Evolutionary conservation across 2,329 filamentous ascomycete genomes (phyloP).

Genomic region (Rutstroemia sp.): DNA sequence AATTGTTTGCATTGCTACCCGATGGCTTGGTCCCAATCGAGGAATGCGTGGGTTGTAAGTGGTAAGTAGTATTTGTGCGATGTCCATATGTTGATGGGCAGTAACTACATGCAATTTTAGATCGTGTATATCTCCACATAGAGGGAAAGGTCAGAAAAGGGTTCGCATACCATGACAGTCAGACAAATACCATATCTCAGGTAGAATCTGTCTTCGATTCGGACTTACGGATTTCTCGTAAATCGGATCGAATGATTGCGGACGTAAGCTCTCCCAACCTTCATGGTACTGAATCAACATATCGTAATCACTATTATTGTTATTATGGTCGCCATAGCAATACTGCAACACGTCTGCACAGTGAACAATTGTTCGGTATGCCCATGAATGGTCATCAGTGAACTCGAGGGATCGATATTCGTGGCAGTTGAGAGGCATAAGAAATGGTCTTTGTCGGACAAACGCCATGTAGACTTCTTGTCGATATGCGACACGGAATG

Average conservation of each 20-base stretch:
- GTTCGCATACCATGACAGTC: constrained; percentile 19
- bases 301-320: constrained; percentile 13
- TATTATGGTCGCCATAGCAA: constrained; percentile 16
- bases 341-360: constrained; percentile 20
- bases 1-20: constrained; percentile 9
- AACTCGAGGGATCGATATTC: constrained; percentile 18
- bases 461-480: constrained; percentile 43
- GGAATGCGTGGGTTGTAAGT: constrained; percentile 33
- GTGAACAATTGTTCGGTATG: constrained; percentile 18
- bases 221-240: constrained; percentile 10
- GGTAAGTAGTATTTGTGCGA: constrained; percentile 33
- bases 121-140: background rate
- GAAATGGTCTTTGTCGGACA: constrained; percentile 33
- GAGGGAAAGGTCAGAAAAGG: no score
- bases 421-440: constrained; percentile 32
- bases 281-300: constrained; percentile 14
- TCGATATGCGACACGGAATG: constrained; percentile 40
- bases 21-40: constrained; percentile 15
- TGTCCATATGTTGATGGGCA: constrained; percentile 35
- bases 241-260: constrained; percentile 18
- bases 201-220: constrained; percentile 8
- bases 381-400: constrained; percentile 19
- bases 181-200: constrained; percentile 19
- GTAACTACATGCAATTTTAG: constrained; percentile 23
- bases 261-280: constrained; percentile 14